A percentile compares a stretch with the other conserved stretches of the same genome.
Evolutionary conservation across 768 basidiomycete species (phyloP).

Genomic region (Brasilioporus rufonigricans): DNA sequence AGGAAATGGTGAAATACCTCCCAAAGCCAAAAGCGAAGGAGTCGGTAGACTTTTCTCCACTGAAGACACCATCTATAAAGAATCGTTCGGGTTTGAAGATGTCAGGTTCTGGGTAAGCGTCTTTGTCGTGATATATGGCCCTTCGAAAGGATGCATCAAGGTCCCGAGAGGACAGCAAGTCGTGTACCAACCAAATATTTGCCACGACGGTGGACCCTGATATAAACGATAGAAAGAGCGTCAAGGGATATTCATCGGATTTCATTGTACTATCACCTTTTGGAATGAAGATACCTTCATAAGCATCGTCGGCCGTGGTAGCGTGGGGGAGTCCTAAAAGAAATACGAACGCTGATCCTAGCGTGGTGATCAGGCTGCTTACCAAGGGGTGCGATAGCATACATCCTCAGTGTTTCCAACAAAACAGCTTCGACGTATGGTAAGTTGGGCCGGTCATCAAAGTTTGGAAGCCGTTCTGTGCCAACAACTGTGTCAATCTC

Average conservation of each 20-base stretch:
- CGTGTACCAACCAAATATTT: conserved; percentile 18
- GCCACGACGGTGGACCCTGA: conserved; percentile 16
- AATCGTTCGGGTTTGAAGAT: conserved; percentile 25
- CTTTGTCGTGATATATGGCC: conserved; percentile 13
- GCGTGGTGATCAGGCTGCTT: not conserved
- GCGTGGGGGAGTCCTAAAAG: conserved; percentile 15
- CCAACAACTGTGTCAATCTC: not conserved
- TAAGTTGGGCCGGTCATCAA: not conserved
- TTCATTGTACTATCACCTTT: conserved; percentile 5
- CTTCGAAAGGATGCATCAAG: conserved; percentile 3
- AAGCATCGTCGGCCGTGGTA: not conserved
- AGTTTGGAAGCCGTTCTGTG: not conserved
- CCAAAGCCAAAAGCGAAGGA: conserved; percentile 12
- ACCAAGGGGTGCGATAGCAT: conserved; percentile 10
- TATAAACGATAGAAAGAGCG: not conserved
- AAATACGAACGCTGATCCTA: not conserved
- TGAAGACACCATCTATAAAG: conserved; percentile 14
- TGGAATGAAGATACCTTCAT: not conserved
- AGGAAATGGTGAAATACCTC: conserved; percentile 7
- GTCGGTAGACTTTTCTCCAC: not conserved
- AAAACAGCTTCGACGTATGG: not conserved
- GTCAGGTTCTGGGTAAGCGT: conserved; percentile 11
- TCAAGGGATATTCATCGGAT: not conserved
- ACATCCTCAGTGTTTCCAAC: not conserved
- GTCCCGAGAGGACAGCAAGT: not conserved